These are phyloP conservation scores for Leccinum laetum DNA, from an alignment of 1,284 basidiomycete species.

Conservation along the genomic window DNA sequence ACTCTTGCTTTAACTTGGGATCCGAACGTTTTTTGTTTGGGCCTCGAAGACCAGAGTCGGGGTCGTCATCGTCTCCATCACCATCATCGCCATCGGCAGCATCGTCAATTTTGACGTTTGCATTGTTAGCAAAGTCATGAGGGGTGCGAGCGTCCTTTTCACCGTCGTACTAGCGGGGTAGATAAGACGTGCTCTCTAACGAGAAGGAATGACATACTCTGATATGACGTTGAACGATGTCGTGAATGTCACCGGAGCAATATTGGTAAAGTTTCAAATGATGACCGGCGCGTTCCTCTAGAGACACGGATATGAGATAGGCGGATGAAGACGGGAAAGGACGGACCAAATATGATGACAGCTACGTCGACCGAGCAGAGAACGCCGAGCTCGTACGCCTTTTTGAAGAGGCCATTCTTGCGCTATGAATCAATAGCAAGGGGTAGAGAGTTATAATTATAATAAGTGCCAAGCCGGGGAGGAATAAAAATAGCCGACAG, in stretches of 20 bases:
- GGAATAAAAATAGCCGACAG: conserved; percentile 49
- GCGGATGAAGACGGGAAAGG: background rate
- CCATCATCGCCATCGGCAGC: conserved; percentile 44
- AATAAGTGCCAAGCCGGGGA: conserved; percentile 44
- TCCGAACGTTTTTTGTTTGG: conserved; percentile 26
- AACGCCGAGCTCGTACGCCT: conserved; percentile 87
- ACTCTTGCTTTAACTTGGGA: conserved; percentile 32
- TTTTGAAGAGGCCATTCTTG: conserved; percentile 90
- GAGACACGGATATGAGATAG: conserved; percentile 2
- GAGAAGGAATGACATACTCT: conserved; percentile 33
- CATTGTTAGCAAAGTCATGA: conserved; percentile 42
- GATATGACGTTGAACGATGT: conserved; percentile 50
- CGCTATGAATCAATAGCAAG: conserved; percentile 46
- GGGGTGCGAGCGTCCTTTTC: conserved; percentile 52
- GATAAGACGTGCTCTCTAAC: background rate
- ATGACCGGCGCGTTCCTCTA: conserved; percentile 55
- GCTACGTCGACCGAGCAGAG: conserved; percentile 60
- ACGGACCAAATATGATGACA: conserved; percentile 59
- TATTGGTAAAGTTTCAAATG: conserved; percentile 66
- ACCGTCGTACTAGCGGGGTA: conserved; percentile 45
- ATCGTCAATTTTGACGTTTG: conserved; percentile 38
- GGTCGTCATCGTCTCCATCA: conserved; percentile 34
- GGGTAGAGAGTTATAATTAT: conserved; percentile 32
- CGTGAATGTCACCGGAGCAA: conserved; percentile 53
- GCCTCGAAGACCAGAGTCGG: conserved; percentile 25